phyloP scores from a whole-genome alignment of 768 basidiomycete genomes.

The Lactarius indigo region DNA sequence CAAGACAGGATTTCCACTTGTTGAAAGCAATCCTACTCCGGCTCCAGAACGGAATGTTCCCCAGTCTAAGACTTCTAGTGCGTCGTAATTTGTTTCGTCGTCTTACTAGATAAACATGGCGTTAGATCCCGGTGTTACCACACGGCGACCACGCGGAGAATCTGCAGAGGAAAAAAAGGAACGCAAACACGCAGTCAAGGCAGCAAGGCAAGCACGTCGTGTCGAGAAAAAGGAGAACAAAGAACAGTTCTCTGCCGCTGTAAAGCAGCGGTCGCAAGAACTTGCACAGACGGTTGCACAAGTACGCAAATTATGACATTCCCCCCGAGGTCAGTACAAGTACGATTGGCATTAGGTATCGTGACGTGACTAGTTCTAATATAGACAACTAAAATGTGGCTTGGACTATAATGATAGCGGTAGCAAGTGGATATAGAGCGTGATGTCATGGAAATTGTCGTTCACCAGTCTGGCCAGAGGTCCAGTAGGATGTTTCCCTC shows the following conservation, averaged over 20 bases:
- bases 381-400: conserved; percentile 17
- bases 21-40: conserved; percentile 33
- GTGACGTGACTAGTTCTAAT: conserved; percentile 12
- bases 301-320: conserved; percentile 31
- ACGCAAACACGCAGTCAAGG: conserved; percentile 67
- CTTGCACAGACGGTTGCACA: conserved; percentile 43
- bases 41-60: conserved; percentile 25
- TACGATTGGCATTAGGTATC: conserved; percentile 10
- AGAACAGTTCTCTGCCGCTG: conserved; percentile 60
- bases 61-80: conserved; percentile 5
- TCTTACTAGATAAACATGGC: conserved; percentile 29
- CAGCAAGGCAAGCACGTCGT: conserved; percentile 59
- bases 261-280: conserved; percentile 53
- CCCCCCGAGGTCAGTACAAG: conserved; percentile 1
- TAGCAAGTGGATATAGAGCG: neutral
- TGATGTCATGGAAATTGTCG: neutral
- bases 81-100: neutral
- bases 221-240: conserved; percentile 63
- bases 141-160: conserved; percentile 73
- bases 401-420: conserved; percentile 5
- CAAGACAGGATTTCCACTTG: conserved; percentile 70
- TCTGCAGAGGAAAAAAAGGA: conserved; percentile 68
- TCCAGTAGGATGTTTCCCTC: conserved; percentile 45
- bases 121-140: conserved; percentile 43
- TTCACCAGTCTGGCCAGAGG: conserved; percentile 41